Evolutionary conservation across 345 rosid species (phyloP), one percentile per base, ranked within the genome.

Genomic region (Jatropha curcas): DNA sequence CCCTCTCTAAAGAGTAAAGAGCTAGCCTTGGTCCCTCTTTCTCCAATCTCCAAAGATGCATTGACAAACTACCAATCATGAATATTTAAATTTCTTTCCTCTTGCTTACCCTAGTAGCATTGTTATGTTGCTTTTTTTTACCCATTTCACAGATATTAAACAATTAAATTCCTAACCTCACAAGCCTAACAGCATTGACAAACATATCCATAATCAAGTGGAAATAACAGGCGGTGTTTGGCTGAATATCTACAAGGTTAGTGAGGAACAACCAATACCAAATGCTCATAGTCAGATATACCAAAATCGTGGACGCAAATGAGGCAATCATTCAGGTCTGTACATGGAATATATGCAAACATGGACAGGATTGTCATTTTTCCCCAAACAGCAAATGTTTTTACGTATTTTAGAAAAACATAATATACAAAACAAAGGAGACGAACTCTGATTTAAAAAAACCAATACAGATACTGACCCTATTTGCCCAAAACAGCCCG

Each of bases 401-500:
- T 0, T 8, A 39, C 11, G 45, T 9, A 7, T 41, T 7, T 41
- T 13, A 53, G 24, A 24, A 20, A 16, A 28, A 63, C 12, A 63
- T 5, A 41, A 22, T 37, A 28, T 22, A 24, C 3, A 39, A 27
- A 24, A 62, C 17, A 2, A 37, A 62, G 20, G 7, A 27, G 22
- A 6, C 5, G n/a, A n/a, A n/a, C 16, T 30, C 7, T 28, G 43
- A 30, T 17, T 50, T 17, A 46, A 7, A 48, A 46, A 28, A 28
- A n/a, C 30, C n/a, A 16, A 17, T 7, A 34, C 19, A 61, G 52
- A 61, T 51, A 75, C 79, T 50, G 7, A 94, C 98, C 92, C 91
- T 90, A 75, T 86, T 90, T 45, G 94, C 89, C 98, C 98, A 94
- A 77, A 89, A 90, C 22, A 94, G 97, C 43, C 99, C 99, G 80